These are phyloP conservation scores for Myrica gale DNA, from an alignment of 306 rosid species.

Conservation along the genomic window DNA sequence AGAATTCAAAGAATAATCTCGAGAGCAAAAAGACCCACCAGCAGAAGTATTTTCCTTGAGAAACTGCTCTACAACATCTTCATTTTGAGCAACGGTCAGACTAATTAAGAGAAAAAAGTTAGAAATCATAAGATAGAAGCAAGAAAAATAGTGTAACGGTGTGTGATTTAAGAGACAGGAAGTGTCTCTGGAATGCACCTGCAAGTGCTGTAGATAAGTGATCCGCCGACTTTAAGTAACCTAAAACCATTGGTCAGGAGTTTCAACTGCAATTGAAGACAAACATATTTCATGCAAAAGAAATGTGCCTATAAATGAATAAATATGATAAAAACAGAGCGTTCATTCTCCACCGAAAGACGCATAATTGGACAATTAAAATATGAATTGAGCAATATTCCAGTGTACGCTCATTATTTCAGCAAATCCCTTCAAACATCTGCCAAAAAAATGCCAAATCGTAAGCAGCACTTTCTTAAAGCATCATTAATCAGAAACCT, in stretches of 20 bases:
- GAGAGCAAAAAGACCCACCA: constrained; percentile 43
- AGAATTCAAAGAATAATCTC: constrained; percentile 10
- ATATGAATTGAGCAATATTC: neutral
- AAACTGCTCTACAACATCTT: constrained; percentile 80
- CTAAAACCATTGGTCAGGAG: constrained; percentile 84
- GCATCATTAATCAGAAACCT: constrained; percentile 47
- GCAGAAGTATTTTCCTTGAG: constrained; percentile 67
- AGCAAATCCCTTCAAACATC: neutral
- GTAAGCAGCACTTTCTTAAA: neutral
- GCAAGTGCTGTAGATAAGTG: constrained; percentile 95
- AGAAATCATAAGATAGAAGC: constrained; percentile 20
- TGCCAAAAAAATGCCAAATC: neutral
- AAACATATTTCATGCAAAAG: constrained; percentile 7
- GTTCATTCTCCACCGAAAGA: neutral
- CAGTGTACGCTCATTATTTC: neutral
- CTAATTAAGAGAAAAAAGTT: constrained; percentile 36
- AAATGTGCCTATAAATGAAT: neutral
- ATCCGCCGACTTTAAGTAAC: constrained; percentile 72
- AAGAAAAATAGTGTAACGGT: neutral
- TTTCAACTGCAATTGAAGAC: constrained; percentile 56
- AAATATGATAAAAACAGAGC: neutral
- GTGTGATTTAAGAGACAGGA: neutral
- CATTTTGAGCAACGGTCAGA: constrained; percentile 83
- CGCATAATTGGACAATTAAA: neutral
- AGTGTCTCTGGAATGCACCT: constrained; percentile 47